Conservation (phyloP, 306 rosid genomes). For the Rosa lucieae region DNA sequence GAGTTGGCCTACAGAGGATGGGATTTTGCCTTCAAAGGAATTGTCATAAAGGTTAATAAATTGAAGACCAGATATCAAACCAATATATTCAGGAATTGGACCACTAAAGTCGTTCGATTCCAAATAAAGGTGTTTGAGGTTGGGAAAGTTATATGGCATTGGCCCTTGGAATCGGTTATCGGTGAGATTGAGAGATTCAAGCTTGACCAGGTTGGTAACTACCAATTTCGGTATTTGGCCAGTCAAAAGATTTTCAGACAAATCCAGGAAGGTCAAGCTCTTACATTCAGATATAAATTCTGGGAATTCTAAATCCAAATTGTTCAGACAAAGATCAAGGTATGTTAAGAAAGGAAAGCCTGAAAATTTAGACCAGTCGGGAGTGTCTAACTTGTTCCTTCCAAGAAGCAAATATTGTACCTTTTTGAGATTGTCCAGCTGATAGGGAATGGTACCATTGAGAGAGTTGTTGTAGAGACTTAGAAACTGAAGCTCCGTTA, state of each 20-base stretch:
- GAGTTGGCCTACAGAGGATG: slow-evolving; percentile 59
- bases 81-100: slow-evolving; percentile 26
- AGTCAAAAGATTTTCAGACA: slow-evolving; percentile 38
- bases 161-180: slow-evolving; percentile 37
- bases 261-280: slow-evolving; percentile 57
- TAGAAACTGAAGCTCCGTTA: neutral
- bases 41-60: neutral
- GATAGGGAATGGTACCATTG: slow-evolving; percentile 49
- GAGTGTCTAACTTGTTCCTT: slow-evolving; percentile 34
- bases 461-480: slow-evolving; percentile 32
- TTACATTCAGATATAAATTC: slow-evolving; percentile 47
- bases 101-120: slow-evolving; percentile 41
- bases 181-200: slow-evolving; percentile 57
- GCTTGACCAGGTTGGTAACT: slow-evolving; percentile 40
- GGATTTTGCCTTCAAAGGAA: slow-evolving; percentile 46
- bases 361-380: slow-evolving; percentile 51
- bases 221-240: slow-evolving; percentile 30
- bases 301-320: slow-evolving; percentile 38
- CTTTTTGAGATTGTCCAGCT: slow-evolving; percentile 53
- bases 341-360: slow-evolving; percentile 41
- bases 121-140: slow-evolving; percentile 49
- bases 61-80: too few relatives aligned
- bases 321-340: slow-evolving; percentile 36
- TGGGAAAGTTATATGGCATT: slow-evolving; percentile 47
- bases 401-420: slow-evolving; percentile 55